Evolutionary conservation across 2,329 filamentous ascomycete genomes (phyloP).

Genomic region (Parastagonospora nodorum): DNA sequence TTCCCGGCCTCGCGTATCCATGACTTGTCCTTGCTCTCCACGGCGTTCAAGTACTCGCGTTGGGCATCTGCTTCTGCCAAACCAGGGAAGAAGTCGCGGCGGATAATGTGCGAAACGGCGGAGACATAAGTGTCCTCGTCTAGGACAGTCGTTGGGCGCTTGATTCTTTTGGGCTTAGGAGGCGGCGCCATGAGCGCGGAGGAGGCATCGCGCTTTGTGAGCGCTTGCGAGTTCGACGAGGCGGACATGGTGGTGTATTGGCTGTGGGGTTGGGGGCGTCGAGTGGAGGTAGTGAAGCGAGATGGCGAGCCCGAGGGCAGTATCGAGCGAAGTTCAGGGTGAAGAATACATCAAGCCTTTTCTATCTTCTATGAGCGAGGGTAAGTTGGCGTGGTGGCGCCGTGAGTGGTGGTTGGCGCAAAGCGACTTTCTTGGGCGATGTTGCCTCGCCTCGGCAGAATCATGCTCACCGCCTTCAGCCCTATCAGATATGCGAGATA

Average conservation of each 20-base stretch:
- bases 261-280: background rate
- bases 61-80: constrained; percentile 84
- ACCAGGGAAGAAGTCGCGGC: constrained; percentile 94
- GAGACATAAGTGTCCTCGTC: constrained; percentile 95
- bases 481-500: constrained; percentile 14
- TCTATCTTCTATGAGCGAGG: background rate
- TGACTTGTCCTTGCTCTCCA: constrained; percentile 80
- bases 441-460: constrained; percentile 25
- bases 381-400: background rate
- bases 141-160: constrained; percentile 83
- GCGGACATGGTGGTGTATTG: constrained; percentile 23
- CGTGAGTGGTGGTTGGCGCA: constrained; percentile 14
- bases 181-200: constrained; percentile 85
- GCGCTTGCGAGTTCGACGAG: constrained; percentile 57
- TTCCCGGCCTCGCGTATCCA: constrained; percentile 86
- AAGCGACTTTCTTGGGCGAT: constrained; percentile 9
- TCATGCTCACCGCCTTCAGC: constrained; percentile 39
- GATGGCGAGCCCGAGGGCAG: background rate
- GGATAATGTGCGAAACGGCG: constrained; percentile 90
- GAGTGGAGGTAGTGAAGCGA: background rate
- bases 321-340: background rate
- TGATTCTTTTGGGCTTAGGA: constrained; percentile 83
- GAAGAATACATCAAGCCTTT: background rate
- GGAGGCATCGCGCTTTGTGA: constrained; percentile 70
- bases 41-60: constrained; percentile 87